Evolutionary conservation across 2,329 filamentous ascomycete species (phyloP).

Genomic region (Ophiosphaerella herpotricha): DNA sequence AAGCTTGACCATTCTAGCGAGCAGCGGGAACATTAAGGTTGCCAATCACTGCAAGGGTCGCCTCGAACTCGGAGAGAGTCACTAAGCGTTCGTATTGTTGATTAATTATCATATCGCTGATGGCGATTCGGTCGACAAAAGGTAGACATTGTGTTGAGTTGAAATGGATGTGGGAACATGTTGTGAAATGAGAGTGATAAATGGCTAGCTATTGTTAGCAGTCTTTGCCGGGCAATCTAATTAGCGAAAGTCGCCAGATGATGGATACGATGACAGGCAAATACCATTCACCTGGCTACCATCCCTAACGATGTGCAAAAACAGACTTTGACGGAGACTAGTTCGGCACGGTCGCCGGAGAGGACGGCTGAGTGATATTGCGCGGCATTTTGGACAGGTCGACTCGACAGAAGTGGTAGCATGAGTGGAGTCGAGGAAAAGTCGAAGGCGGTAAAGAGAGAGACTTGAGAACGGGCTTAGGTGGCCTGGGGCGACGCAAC

Average conservation of each 20-base stretch:
- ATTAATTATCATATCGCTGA: constrained; percentile 30
- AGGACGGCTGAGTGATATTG: too few species aligned
- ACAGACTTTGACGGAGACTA: too few species aligned
- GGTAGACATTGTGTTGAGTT: neutral
- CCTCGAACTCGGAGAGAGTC: constrained; percentile 6
- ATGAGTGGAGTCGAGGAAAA: too few species aligned
- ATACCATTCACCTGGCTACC: neutral
- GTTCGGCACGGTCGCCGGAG: too few species aligned
- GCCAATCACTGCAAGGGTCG: constrained; percentile 14
- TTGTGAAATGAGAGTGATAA: neutral
- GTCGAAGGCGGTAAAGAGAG: too few species aligned
- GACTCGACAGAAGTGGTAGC: too few species aligned
- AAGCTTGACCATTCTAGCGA: constrained; percentile 30
- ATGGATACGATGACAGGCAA: neutral
- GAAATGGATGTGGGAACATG: neutral
- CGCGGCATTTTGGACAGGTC: too few species aligned
- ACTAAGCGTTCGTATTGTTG: constrained; percentile 31
- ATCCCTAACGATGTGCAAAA: neutral
- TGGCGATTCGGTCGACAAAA: neutral
- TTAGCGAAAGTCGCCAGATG: neutral
- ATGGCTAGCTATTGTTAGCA: constrained; percentile 7
- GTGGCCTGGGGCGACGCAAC: too few species aligned
- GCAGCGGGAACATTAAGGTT: constrained; percentile 24
- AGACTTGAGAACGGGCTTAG: too few species aligned
- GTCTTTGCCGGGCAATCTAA: constrained; percentile 1